These are phyloP conservation scores for Sequoia sempervirens DNA, from an alignment of 75 land plant genomes.

Conservation along the genomic window DNA sequence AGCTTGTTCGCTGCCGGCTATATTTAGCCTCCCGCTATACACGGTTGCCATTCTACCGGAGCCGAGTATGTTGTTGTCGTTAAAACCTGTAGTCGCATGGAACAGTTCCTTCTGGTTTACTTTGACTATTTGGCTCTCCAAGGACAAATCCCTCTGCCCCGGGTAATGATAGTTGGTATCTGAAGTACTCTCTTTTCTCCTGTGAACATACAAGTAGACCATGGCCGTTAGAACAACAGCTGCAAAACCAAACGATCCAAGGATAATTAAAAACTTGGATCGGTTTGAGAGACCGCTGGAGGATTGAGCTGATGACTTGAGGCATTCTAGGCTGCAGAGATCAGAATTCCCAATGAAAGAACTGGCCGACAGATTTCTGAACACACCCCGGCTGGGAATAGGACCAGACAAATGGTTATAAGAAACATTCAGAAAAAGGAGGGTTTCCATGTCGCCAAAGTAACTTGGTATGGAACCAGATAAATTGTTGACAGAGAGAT, in stretches of 20 bases:
- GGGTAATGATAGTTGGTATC: background rate
- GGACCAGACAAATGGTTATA: slow-evolving; percentile 19
- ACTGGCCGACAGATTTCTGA: slow-evolving; percentile 5
- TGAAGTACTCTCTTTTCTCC: background rate
- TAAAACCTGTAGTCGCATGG: background rate
- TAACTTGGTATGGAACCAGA: slow-evolving; percentile 18
- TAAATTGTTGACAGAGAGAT: slow-evolving; percentile 23
- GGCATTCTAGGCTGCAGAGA: slow-evolving; percentile 19
- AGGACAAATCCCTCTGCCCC: background rate
- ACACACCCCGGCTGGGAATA: slow-evolving; percentile 19
- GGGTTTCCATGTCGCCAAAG: slow-evolving; percentile 8
- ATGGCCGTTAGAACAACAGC: background rate
- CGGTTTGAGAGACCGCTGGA: background rate
- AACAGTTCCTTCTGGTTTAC: background rate
- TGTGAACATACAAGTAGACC: background rate
- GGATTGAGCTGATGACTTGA: background rate
- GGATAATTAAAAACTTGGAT: background rate
- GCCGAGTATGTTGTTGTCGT: background rate
- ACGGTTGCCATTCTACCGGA: background rate
- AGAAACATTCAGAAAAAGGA: slow-evolving; percentile 20
- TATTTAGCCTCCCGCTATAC: background rate
- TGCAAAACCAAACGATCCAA: background rate
- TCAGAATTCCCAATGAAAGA: slow-evolving; percentile 26
- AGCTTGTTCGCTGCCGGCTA: background rate
- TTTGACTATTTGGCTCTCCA: background rate